Evolutionary conservation across 805 yeast species (phyloP).

Genomic region (Starmera quercuum): DNA sequence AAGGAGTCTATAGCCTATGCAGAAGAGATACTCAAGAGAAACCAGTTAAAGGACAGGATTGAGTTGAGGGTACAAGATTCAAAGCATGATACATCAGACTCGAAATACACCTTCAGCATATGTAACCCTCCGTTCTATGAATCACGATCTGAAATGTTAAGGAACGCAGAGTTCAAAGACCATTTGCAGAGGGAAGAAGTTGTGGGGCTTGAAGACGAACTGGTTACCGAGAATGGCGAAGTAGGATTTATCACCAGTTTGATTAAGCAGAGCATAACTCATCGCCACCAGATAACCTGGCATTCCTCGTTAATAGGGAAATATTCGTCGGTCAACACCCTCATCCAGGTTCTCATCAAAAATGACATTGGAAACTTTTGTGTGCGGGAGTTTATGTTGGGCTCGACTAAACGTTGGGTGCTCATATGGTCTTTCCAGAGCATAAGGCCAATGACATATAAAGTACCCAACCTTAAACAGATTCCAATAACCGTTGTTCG

Average conservation of each 20-base stretch:
- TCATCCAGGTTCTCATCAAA: constrained; percentile 4
- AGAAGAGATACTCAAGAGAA: constrained; percentile 17
- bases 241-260: constrained; percentile 27
- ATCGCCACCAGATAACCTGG: constrained; percentile 22
- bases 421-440: constrained; percentile 16
- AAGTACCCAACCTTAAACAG: constrained; percentile 2
- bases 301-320: constrained; percentile 32
- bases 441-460: constrained; percentile 7
- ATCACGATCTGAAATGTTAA: constrained; percentile 25
- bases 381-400: constrained; percentile 13
- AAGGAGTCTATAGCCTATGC: constrained; percentile 24
- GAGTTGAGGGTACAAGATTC: constrained; percentile 3
- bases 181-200: constrained; percentile 15
- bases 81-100: constrained; percentile 10
- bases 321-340: constrained; percentile 7
- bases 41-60: constrained; percentile 14
- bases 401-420: constrained; percentile 18
- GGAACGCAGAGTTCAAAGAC: constrained; percentile 17
- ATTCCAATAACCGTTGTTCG: constrained; percentile 8
- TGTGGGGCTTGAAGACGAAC: constrained; percentile 27
- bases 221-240: constrained; percentile 41
- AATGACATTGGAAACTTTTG: constrained; percentile 8
- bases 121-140: constrained; percentile 50
- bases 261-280: constrained; percentile 24
- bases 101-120: constrained; percentile 24